Evolutionary conservation across 2,329 filamentous ascomycete species (phyloP).

Genomic region (Fusarium brevicatenulatum): DNA sequence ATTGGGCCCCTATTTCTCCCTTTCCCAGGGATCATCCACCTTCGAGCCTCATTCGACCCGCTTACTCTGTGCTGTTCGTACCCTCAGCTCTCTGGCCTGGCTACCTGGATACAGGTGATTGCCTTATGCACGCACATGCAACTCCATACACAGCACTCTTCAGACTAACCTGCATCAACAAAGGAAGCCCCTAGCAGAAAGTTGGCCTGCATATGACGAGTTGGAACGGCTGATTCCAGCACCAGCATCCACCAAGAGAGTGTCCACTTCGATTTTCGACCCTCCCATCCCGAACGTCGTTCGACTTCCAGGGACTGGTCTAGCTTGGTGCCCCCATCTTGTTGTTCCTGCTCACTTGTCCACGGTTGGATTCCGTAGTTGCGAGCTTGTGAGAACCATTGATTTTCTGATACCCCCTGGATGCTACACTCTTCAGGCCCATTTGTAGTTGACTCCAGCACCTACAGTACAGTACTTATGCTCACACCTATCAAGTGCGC

Average conservation of each 20-base stretch:
- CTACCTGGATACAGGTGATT: constrained; percentile 18
- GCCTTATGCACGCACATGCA: constrained; percentile 13
- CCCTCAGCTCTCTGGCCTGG: constrained; percentile 20
- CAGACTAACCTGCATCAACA: constrained; percentile 17
- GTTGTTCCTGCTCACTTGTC: constrained; percentile 31
- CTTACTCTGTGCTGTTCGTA: constrained; percentile 23
- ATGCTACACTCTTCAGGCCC: constrained; percentile 14
- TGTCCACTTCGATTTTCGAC: constrained; percentile 33
- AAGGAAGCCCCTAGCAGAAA: constrained; percentile 23
- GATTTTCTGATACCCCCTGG: constrained; percentile 32
- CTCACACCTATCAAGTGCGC: constrained; percentile 40
- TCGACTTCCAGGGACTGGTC: constrained; percentile 26
- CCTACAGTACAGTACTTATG: constrained; percentile 28
- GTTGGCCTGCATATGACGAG: constrained; percentile 13
- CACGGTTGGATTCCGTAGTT: constrained; percentile 29
- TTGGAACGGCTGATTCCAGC: constrained; percentile 26
- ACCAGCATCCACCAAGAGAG: constrained; percentile 21
- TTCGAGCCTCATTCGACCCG: constrained; percentile 28
- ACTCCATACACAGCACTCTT: constrained; percentile 13
- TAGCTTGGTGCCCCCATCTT: constrained; percentile 29
- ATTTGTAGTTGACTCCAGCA: constrained; percentile 21
- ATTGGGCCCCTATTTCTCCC: constrained; percentile 27
- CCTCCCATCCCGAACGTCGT: constrained; percentile 34
- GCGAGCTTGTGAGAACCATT: constrained; percentile 35
- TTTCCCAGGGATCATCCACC: constrained; percentile 20